These are phyloP conservation scores for Emmonsiellopsis sp. DNA, from an alignment of 2,329 filamentous ascomycete genomes.

Conservation along the genomic window DNA sequence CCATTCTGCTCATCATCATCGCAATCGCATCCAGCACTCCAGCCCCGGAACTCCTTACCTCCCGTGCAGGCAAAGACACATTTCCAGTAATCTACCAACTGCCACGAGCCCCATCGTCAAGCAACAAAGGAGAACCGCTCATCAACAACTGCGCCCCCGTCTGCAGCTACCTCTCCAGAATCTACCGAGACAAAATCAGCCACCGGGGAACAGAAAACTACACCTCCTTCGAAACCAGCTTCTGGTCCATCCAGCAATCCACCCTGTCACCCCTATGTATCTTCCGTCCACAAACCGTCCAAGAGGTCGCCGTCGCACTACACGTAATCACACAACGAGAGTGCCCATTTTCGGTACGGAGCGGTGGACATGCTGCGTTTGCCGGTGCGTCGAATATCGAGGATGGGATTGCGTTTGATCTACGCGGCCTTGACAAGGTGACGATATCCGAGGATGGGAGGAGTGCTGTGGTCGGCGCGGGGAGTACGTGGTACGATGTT, in stretches of 20 bases:
- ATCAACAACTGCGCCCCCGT: background rate
- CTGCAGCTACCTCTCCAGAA: background rate
- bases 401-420: slow-evolving; percentile 27
- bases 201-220: slow-evolving; percentile 4
- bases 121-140: background rate
- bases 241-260: slow-evolving; percentile 29
- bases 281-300: slow-evolving; percentile 20
- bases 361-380: slow-evolving; percentile 50
- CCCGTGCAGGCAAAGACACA: background rate
- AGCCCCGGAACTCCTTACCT: background rate
- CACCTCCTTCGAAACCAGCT: slow-evolving; percentile 11
- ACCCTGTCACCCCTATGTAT: slow-evolving; percentile 24
- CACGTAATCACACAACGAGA: slow-evolving; percentile 22
- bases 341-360: slow-evolving; percentile 45
- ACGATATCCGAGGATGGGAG: slow-evolving; percentile 19
- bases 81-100: no score
- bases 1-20: background rate
- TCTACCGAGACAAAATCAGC: background rate
- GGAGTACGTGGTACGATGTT: slow-evolving; percentile 26
- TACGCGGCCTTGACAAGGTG: slow-evolving; percentile 22
- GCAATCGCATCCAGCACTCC: background rate
- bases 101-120: background rate
- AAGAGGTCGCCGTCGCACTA: slow-evolving; percentile 21
- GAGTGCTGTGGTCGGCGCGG: slow-evolving; percentile 21
- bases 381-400: slow-evolving; percentile 44